These are phyloP conservation scores for Russula virescens DNA, from an alignment of 768 basidiomycete species.

Conservation along the genomic window DNA sequence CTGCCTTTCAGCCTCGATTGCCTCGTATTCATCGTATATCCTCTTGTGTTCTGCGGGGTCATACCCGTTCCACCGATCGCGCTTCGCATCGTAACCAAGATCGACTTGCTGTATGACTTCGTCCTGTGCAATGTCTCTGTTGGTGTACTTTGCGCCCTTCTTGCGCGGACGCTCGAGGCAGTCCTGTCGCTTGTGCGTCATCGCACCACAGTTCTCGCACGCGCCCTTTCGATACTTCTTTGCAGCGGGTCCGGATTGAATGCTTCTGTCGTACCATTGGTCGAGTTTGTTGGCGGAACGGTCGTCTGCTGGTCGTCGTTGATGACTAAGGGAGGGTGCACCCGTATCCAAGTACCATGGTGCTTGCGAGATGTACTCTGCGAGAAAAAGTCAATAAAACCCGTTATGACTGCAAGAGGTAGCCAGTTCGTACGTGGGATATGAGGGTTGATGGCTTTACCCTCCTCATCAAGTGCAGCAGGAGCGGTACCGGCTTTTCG, in stretches of 20 bases:
- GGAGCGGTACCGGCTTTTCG: too few relatives aligned
- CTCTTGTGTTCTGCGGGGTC: constrained; percentile 85
- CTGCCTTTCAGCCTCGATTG: too few relatives aligned
- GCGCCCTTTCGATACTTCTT: constrained; percentile 98
- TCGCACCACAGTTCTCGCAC: constrained; percentile 97
- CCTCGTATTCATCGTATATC: too few relatives aligned
- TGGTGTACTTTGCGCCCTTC: constrained; percentile 91
- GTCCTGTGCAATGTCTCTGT: constrained; percentile 85
- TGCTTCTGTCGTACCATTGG: constrained; percentile 88
- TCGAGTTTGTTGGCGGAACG: constrained; percentile 66
- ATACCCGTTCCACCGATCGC: constrained; percentile 98
- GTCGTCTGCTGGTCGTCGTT: constrained; percentile 62
- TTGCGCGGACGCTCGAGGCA: constrained; percentile 96
- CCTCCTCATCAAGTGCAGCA: too few relatives aligned
- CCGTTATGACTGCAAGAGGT: not conserved
- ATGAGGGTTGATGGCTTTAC: too few relatives aligned
- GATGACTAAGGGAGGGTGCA: constrained; percentile 89
- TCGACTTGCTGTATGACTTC: constrained; percentile 81
- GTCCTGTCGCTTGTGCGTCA: constrained; percentile 87
- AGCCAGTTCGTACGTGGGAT: constrained; percentile 76
- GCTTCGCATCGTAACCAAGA: constrained; percentile 83
- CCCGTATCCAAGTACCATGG: constrained; percentile 99
- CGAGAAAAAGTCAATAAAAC: not conserved
- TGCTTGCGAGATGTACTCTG: constrained; percentile 96
- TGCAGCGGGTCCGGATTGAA: constrained; percentile 80